Conservation (phyloP, 2,329 filamentous ascomycete species). For the Aspergillus caelatus region DNA sequence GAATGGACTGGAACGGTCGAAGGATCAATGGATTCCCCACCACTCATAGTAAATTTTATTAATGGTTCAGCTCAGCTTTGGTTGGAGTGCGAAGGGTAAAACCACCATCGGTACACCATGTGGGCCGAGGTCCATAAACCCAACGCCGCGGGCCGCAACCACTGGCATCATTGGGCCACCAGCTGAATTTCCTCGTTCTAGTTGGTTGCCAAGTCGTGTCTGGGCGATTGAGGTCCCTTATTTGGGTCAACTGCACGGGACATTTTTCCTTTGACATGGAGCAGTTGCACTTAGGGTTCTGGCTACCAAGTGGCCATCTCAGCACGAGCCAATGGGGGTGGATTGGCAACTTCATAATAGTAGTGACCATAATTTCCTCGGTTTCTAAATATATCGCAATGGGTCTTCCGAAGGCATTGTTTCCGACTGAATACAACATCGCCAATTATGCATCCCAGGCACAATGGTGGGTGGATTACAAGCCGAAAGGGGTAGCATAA, state of each 20-base stretch:
- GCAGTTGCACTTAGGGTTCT: too few species aligned
- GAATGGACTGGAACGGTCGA: not conserved
- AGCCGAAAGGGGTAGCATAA: too few species aligned
- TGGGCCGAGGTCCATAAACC: slow-evolving; percentile 1
- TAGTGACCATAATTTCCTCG: too few species aligned
- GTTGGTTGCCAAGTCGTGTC: not conserved
- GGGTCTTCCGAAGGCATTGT: too few species aligned
- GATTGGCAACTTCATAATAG: too few species aligned
- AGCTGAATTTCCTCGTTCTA: not conserved
- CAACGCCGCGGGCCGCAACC: not conserved
- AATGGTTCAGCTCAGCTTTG: not conserved
- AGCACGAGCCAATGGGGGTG: too few species aligned
- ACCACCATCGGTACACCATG: not conserved
- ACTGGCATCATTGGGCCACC: not conserved
- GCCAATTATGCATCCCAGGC: too few species aligned
- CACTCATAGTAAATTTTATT: not conserved
- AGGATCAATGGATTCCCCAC: not conserved
- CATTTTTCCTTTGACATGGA: not conserved
- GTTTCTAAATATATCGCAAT: too few species aligned
- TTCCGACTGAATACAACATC: too few species aligned
- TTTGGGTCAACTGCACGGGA: not conserved
- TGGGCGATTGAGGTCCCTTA: not conserved
- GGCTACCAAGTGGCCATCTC: too few species aligned
- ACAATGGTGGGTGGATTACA: too few species aligned
- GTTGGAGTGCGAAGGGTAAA: not conserved